Percentiles rank a stretch among this genome's conserved stretches.
Evolutionary conservation across 2,329 filamentous ascomycete species (phyloP).

Genomic region (Thielaviopsis punctulata): DNA sequence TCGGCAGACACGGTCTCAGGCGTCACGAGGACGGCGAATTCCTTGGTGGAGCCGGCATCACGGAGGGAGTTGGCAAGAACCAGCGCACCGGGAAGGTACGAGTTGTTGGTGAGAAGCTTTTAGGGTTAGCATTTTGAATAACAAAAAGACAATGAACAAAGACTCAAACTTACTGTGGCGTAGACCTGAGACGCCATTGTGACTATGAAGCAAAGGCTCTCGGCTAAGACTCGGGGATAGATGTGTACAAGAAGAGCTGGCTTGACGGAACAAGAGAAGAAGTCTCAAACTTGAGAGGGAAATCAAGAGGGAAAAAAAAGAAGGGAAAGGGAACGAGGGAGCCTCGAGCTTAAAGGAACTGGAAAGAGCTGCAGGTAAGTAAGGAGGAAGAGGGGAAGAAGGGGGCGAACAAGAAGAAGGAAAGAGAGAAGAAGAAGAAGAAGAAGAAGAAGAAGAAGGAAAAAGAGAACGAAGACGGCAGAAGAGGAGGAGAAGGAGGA

Average conservation of each 20-base stretch:
- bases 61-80: slow-evolving; percentile 88
- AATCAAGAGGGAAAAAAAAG: neutral
- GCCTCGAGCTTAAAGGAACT: slow-evolving; percentile 7
- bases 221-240: neutral
- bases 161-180: slow-evolving; percentile 13
- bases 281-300: neutral
- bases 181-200: slow-evolving; percentile 4
- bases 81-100: slow-evolving; percentile 81
- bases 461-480: slow-evolving; percentile 2
- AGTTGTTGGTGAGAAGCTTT: slow-evolving; percentile 88
- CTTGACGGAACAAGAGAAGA: neutral
- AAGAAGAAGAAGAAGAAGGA: slow-evolving; percentile 8
- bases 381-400: neutral
- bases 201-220: neutral
- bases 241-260: neutral
- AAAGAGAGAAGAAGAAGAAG: neutral
- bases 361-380: neutral
- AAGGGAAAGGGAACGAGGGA: slow-evolving; percentile 3
- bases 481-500: slow-evolving; percentile 8
- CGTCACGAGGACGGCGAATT: slow-evolving; percentile 71
- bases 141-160: too few species aligned
- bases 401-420: neutral
- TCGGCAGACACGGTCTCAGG: slow-evolving; percentile 59
- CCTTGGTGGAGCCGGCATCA: slow-evolving; percentile 75
- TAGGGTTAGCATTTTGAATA: too few species aligned